Base-by-base conservation (phyloP, 2,329 filamentous ascomycete species). In the Blastomyces parvus region DNA sequence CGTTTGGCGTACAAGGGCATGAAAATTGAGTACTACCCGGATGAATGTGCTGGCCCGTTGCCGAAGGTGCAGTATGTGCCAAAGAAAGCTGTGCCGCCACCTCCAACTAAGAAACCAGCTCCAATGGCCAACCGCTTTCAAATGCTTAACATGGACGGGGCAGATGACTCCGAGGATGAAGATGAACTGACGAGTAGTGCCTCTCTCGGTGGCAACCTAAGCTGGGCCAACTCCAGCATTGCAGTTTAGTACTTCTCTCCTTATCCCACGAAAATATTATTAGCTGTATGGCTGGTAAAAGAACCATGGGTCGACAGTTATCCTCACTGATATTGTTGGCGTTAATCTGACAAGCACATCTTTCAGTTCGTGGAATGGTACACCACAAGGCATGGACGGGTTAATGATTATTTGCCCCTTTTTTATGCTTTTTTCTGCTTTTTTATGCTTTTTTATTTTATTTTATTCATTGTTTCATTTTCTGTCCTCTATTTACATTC, bases 11-110 rank as follows among this genome's bases (percentile, higher is more conserved):
- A 94, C 77, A 90, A 87, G 70, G 81, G 83, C 27, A 85, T 82
- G 64, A 86, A 82, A 66, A 88, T 95, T 67, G 84, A 87, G 17
- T 93, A 86, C 82, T 85, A 82, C 65, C 74, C 78, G 0, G 90
- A 95, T 69, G 88, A 92, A 68, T 95, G 90, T 70, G 83, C 84
- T 46, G 81, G 83, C 63, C 81, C 86, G 0, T 73, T 88, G 58
- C 77, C 79, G 52, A 73, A 67, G 60, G 66, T 66, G 44, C 72
- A 76, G 67, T 71, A 70, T 68, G 46, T 70, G 59, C 66, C 69
- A 53, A 73, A 67, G 66, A 72, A 64, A 61, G 67, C 66, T 48
- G 70, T 73, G 25, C 68, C 67, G 25, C 59, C 69, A 13, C 65
- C 67, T 14, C 66, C 72, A n/a, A 78, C 76, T 64, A 79, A 76